Base-by-base conservation (phyloP, 2,329 filamentous ascomycete genomes). In the Penicillium expansum region DNA sequence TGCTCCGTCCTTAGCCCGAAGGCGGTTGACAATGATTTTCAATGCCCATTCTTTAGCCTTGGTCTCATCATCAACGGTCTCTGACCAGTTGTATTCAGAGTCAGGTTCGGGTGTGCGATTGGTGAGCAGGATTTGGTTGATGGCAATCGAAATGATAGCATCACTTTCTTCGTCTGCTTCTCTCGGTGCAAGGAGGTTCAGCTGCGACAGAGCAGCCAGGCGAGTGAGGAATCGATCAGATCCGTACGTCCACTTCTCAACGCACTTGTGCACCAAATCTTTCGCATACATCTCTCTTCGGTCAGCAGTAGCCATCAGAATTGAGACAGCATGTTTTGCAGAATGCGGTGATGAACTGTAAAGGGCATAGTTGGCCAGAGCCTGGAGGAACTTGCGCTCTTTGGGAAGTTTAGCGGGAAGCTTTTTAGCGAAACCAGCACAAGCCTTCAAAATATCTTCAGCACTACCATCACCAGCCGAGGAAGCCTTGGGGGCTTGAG, bases 391-490 rank as follows among this genome's bases (percentile, higher is more conserved):
- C 63, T 89, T 90, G 55, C 88, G 86, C 60, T 96, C 90, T 57
- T 86, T 84, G 1, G 90, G 90, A 52, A 99, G 84, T 58, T 97
- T 92, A 11, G 86, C 82, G 0, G 93, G 87, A 64, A 95, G 93
- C 66, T 88, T 92, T 68, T 88, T 88, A 1, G 92, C 90, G 71
- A 96, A 99, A 2, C 90, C 91, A 10, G 93, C 90, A 71, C 94
- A 97, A 3, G 95, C 93, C 71, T 96, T 97, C 57, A 99, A 80
- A 2, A 93, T 93, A 67, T 97, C 91, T 13, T 94, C 90, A n/a
- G 90, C 87, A 3, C 84, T 82, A 1, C 85, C 74, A 52, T 93
- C 89, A 60, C 92, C 92, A 1, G 82, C 70, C 51, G 83, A 84
- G 18, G 80, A 85, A 20, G 84, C 80, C 4, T 85, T 86, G 0